Base-by-base conservation (phyloP, 2,329 filamentous ascomycete species). In the Cercospora sp. region DNA sequence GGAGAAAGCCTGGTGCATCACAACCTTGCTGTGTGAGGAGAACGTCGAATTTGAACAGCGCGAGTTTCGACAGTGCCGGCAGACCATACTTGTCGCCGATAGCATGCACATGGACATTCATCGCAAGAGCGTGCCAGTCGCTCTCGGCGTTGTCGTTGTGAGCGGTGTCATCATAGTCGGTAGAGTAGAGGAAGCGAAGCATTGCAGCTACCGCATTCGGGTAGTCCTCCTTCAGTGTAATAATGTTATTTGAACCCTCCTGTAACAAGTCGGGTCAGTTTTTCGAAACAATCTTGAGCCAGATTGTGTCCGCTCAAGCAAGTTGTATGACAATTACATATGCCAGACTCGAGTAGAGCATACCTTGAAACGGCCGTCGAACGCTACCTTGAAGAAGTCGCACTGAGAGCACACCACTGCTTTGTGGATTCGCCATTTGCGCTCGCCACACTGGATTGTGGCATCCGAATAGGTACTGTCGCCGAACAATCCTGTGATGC, bases 371-470 rank as follows among this genome's bases (percentile, higher is more conserved):
- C 61, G 24, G 7, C 67, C 69, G n/a, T 70, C 64, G 51, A 72
- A 75, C 0, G 74, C 72, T 13, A 67, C 67, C 5, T 64, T 61
- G 51, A 77, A 75, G 66, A 70, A 77, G 1, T 71, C 66, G 10
- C 72, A 77, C 18, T 71, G 70, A 13, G 66, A 2, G 34, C 74
- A 76, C 5, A 77, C 51, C n/a, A 75, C 66, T 0, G 49, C 57
- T 40, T 74, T 74, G 65, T 77, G 74, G 3, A 74, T 72, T 8
- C 61, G 58, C 66, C 70, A 74, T 13, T 24, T 63, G 40, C 66
- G 67, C 5, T 68, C 65, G 3, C 71, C 70, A 34, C 74, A 74
- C 5, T 32, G 61, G 61, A 77, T 68, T n/a, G 61, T 72, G 3
- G 76, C 59, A 21, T 77, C 73, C 3, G 43, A 24, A n/a, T 63